Percentiles rank a stretch among this genome's conserved stretches.
Evolutionary conservation across 192 early-diverging fungal species (phyloP).

Genomic region (Haplosporangium gracile): DNA sequence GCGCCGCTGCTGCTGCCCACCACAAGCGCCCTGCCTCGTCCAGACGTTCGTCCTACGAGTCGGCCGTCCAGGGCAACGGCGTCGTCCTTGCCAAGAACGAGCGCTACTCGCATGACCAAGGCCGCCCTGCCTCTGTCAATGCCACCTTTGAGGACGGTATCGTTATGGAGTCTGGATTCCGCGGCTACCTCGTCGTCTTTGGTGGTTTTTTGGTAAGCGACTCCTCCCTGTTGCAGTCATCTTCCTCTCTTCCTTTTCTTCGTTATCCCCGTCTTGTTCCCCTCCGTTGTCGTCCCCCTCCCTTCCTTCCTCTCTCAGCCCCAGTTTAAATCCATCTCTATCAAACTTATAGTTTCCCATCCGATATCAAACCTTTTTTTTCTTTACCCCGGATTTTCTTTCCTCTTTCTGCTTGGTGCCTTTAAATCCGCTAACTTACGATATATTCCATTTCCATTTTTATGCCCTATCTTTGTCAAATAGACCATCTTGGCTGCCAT

Average conservation of each 20-base stretch:
- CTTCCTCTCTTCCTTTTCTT: background rate
- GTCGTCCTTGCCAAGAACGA: slow-evolving; percentile 55
- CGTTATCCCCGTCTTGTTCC: background rate
- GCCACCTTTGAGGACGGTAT: slow-evolving; percentile 49
- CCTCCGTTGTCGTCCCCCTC: background rate
- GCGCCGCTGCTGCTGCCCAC: background rate
- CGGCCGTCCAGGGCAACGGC: slow-evolving; percentile 44
- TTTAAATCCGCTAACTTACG: background rate
- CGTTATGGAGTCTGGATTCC: slow-evolving; percentile 49
- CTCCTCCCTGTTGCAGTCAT: background rate
- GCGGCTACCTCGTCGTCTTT: slow-evolving; percentile 53
- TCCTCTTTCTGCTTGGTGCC: slow-evolving; percentile 1
- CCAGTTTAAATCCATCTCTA: background rate
- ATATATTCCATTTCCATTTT: background rate
- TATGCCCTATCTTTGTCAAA: background rate
- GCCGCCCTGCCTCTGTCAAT: slow-evolving; percentile 43
- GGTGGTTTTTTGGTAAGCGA: slow-evolving; percentile 50
- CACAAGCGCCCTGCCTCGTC: slow-evolving; percentile 36
- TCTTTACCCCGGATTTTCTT: slow-evolving; percentile 13
- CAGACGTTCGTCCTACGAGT: slow-evolving; percentile 49
- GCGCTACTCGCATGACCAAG: slow-evolving; percentile 38
- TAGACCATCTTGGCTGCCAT: slow-evolving; percentile 53
- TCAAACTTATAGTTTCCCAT: background rate
- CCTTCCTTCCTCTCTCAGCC: background rate
- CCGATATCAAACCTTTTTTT: background rate